phyloP scores from a whole-genome alignment of 2,329 filamentous ascomycete species.

The Lasiodiplodia sp. region DNA sequence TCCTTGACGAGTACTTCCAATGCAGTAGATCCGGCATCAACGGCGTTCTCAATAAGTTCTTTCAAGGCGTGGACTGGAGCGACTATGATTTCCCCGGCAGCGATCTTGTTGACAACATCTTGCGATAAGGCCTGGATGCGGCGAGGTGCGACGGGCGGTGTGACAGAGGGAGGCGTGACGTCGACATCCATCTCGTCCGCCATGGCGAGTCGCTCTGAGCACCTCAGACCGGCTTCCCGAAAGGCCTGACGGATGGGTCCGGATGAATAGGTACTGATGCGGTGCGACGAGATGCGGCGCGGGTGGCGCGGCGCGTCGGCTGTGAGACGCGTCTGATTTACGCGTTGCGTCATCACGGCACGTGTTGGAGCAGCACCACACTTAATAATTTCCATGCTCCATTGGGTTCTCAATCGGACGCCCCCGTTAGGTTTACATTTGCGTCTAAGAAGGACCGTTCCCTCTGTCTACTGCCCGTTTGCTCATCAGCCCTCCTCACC shows the following conservation, averaged over 20 bases:
- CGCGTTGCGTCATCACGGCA: conserved; percentile 16
- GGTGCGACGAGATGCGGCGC: background rate
- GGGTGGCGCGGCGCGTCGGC: conserved; percentile 10
- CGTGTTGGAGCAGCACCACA: background rate
- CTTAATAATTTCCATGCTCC: too few relatives aligned
- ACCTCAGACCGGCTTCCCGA: background rate
- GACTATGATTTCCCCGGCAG: conserved; percentile 97
- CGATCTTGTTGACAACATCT: conserved; percentile 98
- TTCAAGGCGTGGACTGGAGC: conserved; percentile 96
- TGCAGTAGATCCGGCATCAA: conserved; percentile 93
- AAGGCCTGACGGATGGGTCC: background rate
- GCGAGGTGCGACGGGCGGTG: conserved; percentile 43
- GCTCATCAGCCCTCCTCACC: background rate
- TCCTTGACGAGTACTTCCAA: conserved; percentile 94
- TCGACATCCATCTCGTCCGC: conserved; percentile 42
- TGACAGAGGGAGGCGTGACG: conserved; percentile 41
- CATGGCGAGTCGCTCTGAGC: conserved; percentile 33
- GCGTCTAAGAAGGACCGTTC: too few relatives aligned
- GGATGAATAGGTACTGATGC: background rate
- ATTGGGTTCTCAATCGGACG: too few relatives aligned
- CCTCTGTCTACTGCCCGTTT: background rate
- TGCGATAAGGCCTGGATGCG: conserved; percentile 80
- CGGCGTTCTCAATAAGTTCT: conserved; percentile 94
- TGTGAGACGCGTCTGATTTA: conserved; percentile 4
- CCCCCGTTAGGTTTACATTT: too few relatives aligned